Conservation (phyloP, 2,329 filamentous ascomycete species). For the Aspergillus piperis region DNA sequence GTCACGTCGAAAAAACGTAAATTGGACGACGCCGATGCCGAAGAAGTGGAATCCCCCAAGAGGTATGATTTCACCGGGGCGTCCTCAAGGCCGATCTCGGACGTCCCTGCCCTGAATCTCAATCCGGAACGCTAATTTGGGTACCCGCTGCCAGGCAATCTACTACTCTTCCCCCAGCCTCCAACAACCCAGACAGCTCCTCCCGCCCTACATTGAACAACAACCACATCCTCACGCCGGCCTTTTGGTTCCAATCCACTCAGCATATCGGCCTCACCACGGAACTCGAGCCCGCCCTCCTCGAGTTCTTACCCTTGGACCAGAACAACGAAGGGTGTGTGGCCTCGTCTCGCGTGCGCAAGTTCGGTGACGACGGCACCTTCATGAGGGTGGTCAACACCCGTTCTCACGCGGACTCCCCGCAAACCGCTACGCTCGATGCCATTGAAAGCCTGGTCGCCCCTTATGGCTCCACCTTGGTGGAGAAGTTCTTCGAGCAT, state of each 20-base stretch:
- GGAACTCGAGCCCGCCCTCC: constrained; percentile 43
- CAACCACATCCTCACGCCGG: constrained; percentile 29
- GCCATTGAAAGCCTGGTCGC: constrained; percentile 46
- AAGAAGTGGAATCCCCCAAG: constrained; percentile 36
- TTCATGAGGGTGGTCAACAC: constrained; percentile 44
- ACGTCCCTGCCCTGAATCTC: constrained; percentile 18
- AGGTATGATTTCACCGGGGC: constrained; percentile 32
- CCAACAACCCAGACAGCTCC: constrained; percentile 23
- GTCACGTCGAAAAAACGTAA: constrained; percentile 43
- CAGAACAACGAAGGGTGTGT: constrained; percentile 43
- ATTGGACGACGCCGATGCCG: constrained; percentile 33
- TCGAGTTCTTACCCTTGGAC: constrained; percentile 44
- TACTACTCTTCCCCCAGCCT: constrained; percentile 21
- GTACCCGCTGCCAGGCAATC: constrained; percentile 27
- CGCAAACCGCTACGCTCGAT: constrained; percentile 39
- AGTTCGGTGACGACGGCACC: constrained; percentile 41
- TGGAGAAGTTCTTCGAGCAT: constrained; percentile 49
- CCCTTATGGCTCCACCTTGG: constrained; percentile 45
- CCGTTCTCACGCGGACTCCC: constrained; percentile 33
- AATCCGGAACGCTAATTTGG: constrained; percentile 19
- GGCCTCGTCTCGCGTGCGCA: constrained; percentile 39
- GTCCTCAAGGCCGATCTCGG: constrained; percentile 23
- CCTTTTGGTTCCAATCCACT: constrained; percentile 40
- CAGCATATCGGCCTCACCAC: constrained; percentile 48
- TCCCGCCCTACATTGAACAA: constrained; percentile 20